Conservation (phyloP, 2,329 filamentous ascomycete species). For the Penicillium frequentans region DNA sequence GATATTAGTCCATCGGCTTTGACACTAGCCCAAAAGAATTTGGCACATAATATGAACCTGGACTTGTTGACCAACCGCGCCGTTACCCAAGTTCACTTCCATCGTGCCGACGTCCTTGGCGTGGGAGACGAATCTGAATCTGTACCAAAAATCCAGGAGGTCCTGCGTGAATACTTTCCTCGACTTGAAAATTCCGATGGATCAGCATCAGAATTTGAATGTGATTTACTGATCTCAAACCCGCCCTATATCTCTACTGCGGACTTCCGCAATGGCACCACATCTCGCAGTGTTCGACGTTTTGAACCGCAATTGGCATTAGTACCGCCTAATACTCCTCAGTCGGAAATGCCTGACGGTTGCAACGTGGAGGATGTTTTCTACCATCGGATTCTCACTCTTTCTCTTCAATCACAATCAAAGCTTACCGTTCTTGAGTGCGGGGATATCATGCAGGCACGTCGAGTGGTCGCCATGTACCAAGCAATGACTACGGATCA, state of each 20-base stretch:
- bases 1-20: constrained; percentile 72
- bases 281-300: constrained; percentile 71
- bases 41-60: constrained; percentile 50
- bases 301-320: constrained; percentile 81
- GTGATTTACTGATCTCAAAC: constrained; percentile 78
- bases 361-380: constrained; percentile 34
- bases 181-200: neutral
- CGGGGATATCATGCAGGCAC: constrained; percentile 34
- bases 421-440: constrained; percentile 39
- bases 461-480: constrained; percentile 29
- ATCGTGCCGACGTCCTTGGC: constrained; percentile 45
- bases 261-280: constrained; percentile 60
- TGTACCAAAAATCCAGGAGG: constrained; percentile 11
- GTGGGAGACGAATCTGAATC: neutral
- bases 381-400: constrained; percentile 33
- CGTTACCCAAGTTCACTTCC: constrained; percentile 45
- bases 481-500: constrained; percentile 2
- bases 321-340: constrained; percentile 54
- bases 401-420: constrained; percentile 24
- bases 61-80: constrained; percentile 28
- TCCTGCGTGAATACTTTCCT: constrained; percentile 8
- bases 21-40: constrained; percentile 64
- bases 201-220: constrained; percentile 10
- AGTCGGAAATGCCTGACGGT: neutral
- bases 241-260: constrained; percentile 81